Percentiles rank a stretch among this genome's conserved stretches.
Evolutionary conservation across 139 green algal species (phyloP).

Genomic region (Tetraselmis striata): DNA sequence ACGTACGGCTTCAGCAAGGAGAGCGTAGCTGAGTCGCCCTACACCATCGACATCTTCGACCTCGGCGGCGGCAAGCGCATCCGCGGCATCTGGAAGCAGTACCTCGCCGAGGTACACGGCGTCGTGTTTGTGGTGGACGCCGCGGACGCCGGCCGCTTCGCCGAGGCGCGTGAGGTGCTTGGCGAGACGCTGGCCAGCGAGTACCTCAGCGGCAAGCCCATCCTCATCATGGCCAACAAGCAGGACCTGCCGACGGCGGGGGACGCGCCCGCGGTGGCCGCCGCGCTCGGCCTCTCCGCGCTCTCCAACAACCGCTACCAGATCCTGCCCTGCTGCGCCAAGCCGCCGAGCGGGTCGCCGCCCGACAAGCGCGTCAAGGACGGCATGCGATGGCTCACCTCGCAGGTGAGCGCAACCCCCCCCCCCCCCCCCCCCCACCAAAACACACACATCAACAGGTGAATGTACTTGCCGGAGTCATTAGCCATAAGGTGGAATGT

Average conservation of each 20-base stretch:
- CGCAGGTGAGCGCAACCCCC: no score
- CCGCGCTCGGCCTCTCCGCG: constrained; percentile 20
- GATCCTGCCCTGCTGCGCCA: constrained; percentile 32
- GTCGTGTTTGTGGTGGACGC: constrained; percentile 50
- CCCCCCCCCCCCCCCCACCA: no score
- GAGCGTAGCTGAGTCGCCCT: not conserved
- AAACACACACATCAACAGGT: no score
- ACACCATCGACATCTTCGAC: constrained; percentile 42
- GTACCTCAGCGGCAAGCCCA: constrained; percentile 34
- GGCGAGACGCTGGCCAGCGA: constrained; percentile 15
- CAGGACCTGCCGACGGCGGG: constrained; percentile 34
- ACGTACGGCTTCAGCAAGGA: constrained; percentile 45
- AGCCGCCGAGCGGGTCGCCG: not conserved
- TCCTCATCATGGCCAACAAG: constrained; percentile 53
- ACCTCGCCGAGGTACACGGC: constrained; percentile 47
- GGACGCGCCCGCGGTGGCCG: constrained; percentile 21
- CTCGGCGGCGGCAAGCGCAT: constrained; percentile 43
- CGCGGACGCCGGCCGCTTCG: constrained; percentile 32
- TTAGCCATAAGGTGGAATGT: no score
- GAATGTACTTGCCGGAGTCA: no score
- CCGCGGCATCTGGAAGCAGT: constrained; percentile 43
- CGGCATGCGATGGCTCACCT: constrained; percentile 24
- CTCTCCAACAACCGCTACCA: constrained; percentile 28
- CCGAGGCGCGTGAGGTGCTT: constrained; percentile 33
- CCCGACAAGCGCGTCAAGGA: constrained; percentile 19